Percentiles rank a stretch among this genome's conserved stretches.
Conservation (phyloP, 2,329 filamentous ascomycete species). For the Fusarium nodosum region DNA sequence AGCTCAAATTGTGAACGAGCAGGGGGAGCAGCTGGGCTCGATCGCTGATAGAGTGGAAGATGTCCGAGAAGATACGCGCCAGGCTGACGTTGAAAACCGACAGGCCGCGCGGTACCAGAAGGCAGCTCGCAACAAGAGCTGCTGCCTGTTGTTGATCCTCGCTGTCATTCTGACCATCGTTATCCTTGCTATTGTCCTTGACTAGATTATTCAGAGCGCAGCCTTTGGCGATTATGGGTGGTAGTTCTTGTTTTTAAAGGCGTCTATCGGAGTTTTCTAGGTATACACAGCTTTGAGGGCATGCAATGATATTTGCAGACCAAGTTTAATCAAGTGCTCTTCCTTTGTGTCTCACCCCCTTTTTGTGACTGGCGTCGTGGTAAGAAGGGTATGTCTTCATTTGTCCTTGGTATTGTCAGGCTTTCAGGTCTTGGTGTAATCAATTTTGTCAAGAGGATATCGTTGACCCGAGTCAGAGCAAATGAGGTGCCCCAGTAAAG, state of each 20-base stretch:
- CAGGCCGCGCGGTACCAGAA: slow-evolving; percentile 94
- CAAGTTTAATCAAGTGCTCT: slow-evolving; percentile 33
- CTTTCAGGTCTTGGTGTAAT: slow-evolving; percentile 36
- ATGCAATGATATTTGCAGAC: slow-evolving; percentile 44
- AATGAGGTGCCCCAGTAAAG: slow-evolving; percentile 59
- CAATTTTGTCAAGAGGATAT: slow-evolving; percentile 48
- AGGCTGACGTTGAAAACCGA: slow-evolving; percentile 87
- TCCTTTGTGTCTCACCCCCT: neutral
- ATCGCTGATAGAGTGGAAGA: slow-evolving; percentile 91
- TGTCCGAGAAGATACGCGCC: slow-evolving; percentile 83
- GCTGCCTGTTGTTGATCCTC: slow-evolving; percentile 89
- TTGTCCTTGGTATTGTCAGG: slow-evolving; percentile 32
- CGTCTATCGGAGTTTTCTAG: slow-evolving; percentile 48
- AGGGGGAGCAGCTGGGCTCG: slow-evolving; percentile 88
- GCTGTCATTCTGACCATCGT: slow-evolving; percentile 91
- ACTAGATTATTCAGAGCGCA: slow-evolving; percentile 59
- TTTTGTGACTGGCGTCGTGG: slow-evolving; percentile 15
- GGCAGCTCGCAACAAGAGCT: slow-evolving; percentile 93
- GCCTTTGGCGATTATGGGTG: slow-evolving; percentile 30
- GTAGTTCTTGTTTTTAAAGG: slow-evolving; percentile 38
- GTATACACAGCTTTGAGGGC: slow-evolving; percentile 42
- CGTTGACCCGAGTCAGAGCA: slow-evolving; percentile 54
- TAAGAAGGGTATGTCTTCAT: slow-evolving; percentile 43
- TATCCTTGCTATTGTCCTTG: slow-evolving; percentile 85
- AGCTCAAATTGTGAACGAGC: slow-evolving; percentile 96